Percentiles rank a stretch among this genome's conserved stretches.
Evolutionary conservation across 176 grass and related monocot species (phyloP).

Genomic region (Thinopyrum elongatum): DNA sequence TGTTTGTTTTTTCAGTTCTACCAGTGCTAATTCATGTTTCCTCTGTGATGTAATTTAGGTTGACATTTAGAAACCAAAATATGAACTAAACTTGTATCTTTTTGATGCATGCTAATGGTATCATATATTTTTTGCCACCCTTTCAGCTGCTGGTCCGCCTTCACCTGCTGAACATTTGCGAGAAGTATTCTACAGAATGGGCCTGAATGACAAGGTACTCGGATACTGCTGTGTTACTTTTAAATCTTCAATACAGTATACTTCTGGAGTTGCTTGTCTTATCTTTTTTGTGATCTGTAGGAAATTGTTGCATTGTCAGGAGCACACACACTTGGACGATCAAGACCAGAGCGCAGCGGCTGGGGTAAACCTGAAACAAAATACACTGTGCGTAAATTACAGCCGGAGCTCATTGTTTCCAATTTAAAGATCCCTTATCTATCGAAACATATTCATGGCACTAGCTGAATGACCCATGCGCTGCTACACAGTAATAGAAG

Average conservation of each 20-base stretch:
- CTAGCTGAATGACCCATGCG: neutral
- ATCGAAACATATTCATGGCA: neutral
- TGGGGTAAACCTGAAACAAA: conserved; percentile 99
- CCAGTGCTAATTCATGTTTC: neutral
- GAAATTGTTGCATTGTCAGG: conserved; percentile 94
- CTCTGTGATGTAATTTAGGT: neutral
- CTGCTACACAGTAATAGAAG: neutral
- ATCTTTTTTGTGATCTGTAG: conserved; percentile 37
- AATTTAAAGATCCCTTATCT: neutral
- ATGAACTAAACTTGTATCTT: neutral
- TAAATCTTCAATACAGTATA: neutral
- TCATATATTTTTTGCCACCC: neutral
- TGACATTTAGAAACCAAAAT: neutral
- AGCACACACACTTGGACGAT: conserved; percentile 94
- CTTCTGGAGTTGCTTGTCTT: conserved; percentile 5
- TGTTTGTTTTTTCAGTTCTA: neutral
- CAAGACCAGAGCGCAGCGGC: conserved; percentile 87
- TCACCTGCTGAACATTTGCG: conserved; percentile 89
- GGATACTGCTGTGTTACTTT: neutral
- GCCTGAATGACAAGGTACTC: conserved; percentile 78
- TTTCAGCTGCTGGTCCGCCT: conserved; percentile 83
- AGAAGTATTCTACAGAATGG: conserved; percentile 97
- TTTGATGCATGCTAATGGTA: neutral
- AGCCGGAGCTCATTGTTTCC: neutral
- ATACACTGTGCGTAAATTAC: conserved; percentile 69